Evolutionary conservation across 495 filamentous ascomycete genomes (phyloP), one percentile per base, ranked within the genome.

Genomic region (Penicillium tannophilum): DNA sequence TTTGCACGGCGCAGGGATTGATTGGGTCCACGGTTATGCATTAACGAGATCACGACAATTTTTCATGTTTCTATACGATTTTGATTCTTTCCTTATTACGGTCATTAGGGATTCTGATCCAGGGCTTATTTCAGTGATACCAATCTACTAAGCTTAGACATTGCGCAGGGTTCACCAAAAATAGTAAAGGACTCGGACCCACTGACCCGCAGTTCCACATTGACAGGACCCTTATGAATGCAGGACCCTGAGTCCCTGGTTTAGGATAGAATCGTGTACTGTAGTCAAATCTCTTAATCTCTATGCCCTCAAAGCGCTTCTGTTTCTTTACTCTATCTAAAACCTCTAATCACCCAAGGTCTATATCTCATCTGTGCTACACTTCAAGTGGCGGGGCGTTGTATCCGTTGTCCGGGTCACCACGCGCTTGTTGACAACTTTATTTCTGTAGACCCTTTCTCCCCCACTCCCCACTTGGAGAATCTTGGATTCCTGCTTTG

Each of bases 371-470:
- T 4, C 28, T 28, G 28, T 28, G 28, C 28, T 28, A 28, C 39
- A n/a, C 43, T 46, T 20, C 14, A 31, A 28, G 23, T 30, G 6
- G 46, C 7, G 45, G 45, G 23, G 20, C 30, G 19, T 12, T 47
- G 33, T 36, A 36, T 36, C 56, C 56, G 63, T 66, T 66, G 63
- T 63, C 63, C 56, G 52, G 60, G 56, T 31, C 46, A 49, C 63
- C 63, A 65, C 60, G 43, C 53, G 54, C 41, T 36, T 63, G 61
- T 66, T 66, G 61, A 66, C 58, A 50, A 49, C 46, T 30, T 49
- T 49, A 49, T 30, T 49, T 16, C 44, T 19, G 9, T 45, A n/a
- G 42, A 45, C 42, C 42, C 42, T 45, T 19, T 17, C 16, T 17
- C n/a, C 42, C 42, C 16, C n/a, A 17, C 42, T 24, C 11, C 6